phyloP scores from a whole-genome alignment of 306 rosid species.

The Erythrophleum fordii region DNA sequence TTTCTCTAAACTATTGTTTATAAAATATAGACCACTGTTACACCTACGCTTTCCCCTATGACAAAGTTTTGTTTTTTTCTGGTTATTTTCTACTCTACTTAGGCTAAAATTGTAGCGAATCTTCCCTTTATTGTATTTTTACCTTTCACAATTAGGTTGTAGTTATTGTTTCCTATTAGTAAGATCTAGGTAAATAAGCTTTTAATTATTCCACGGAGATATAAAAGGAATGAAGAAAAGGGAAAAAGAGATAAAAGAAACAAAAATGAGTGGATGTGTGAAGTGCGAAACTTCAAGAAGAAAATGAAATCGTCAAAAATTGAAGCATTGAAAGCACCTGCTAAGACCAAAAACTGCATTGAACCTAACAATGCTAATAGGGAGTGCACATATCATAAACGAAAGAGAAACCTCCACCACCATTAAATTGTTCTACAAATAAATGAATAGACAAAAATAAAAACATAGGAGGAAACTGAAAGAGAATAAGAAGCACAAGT shows the following conservation, averaged over 20 bases:
- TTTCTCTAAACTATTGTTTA: no score
- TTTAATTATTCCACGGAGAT: neutral
- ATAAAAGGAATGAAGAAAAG: neutral
- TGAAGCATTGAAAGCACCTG: no score
- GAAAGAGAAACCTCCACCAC: neutral
- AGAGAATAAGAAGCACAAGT: neutral
- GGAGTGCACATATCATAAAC: constrained; percentile 27
- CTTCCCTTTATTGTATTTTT: neutral
- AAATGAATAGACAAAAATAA: neutral
- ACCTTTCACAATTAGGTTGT: neutral
- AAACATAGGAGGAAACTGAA: neutral
- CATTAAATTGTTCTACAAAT: neutral
- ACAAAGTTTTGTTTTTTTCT: no score
- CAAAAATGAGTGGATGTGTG: neutral
- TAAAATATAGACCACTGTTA: no score
- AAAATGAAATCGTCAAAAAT: neutral
- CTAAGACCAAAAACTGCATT: neutral
- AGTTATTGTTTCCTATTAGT: neutral
- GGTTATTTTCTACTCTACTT: no score
- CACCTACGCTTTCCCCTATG: no score
- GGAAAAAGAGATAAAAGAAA: neutral
- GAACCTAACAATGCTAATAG: constrained; percentile 34
- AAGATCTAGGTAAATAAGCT: neutral
- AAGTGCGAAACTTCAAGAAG: neutral
- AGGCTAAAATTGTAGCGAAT: neutral